phyloP scores from a whole-genome alignment of 108 stramenopile genomes.

The Fragilariopsis cylindrus region DNA sequence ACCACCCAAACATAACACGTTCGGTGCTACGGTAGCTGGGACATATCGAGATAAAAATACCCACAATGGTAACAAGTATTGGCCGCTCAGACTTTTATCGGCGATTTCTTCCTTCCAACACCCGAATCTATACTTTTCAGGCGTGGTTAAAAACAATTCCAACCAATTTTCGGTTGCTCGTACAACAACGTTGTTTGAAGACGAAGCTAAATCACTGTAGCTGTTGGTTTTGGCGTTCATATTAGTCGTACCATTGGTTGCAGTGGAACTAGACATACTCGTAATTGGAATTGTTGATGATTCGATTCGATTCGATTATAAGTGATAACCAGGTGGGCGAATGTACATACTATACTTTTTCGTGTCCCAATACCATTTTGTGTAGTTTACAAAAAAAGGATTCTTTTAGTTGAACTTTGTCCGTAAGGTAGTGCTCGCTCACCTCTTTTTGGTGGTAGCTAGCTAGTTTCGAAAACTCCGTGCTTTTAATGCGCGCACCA shows the following conservation, averaged over 20 bases:
- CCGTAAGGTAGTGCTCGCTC: too few species aligned
- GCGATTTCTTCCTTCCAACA: slow-evolving; percentile 77
- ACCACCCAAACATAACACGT: slow-evolving; percentile 76
- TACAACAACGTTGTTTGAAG: slow-evolving; percentile 20
- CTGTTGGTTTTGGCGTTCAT: slow-evolving; percentile 13
- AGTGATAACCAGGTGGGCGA: too few species aligned
- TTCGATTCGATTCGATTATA: not conserved
- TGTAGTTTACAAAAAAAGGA: too few species aligned
- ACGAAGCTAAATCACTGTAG: slow-evolving; percentile 18
- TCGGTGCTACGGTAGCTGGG: slow-evolving; percentile 83
- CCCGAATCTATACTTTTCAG: slow-evolving; percentile 79
- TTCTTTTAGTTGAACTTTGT: too few species aligned
- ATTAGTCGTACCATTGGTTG: not conserved
- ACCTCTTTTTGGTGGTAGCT: too few species aligned
- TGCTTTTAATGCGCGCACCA: too few species aligned
- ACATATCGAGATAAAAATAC: slow-evolving; percentile 57
- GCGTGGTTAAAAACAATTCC: slow-evolving; percentile 85
- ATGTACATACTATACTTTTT: too few species aligned
- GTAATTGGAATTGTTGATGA: not conserved
- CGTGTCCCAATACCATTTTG: too few species aligned
- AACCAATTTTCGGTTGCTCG: slow-evolving; percentile 84
- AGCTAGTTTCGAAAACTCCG: too few species aligned
- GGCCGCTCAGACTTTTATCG: slow-evolving; percentile 73
- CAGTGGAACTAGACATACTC: not conserved
- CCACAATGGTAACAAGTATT: slow-evolving; percentile 54